Conservation (phyloP, 2,329 filamentous ascomycete genomes). For the Claviceps sp. region DNA sequence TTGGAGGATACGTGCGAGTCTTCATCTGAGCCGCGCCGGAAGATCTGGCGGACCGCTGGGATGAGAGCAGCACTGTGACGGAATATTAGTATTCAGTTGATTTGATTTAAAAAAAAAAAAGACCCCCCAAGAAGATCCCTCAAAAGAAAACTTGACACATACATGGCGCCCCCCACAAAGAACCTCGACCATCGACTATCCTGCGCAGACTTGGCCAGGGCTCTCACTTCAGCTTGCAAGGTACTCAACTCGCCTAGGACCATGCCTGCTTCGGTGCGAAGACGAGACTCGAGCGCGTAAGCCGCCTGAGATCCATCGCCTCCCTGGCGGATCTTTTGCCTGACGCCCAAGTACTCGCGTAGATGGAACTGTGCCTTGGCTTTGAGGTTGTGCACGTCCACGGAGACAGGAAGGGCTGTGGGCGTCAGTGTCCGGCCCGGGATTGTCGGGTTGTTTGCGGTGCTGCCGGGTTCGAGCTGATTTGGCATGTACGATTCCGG, state of each 20-base stretch:
- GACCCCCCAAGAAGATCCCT: not conserved
- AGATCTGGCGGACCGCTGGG: slow-evolving; percentile 37
- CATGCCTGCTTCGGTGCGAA: slow-evolving; percentile 28
- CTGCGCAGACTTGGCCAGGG: slow-evolving; percentile 30
- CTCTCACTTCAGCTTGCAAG: slow-evolving; percentile 30
- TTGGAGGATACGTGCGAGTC: slow-evolving; percentile 27
- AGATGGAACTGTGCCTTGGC: slow-evolving; percentile 23
- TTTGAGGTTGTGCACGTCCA: slow-evolving; percentile 17
- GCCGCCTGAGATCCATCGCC: slow-evolving; percentile 16
- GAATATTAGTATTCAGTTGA: too few species aligned
- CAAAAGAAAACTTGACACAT: slow-evolving; percentile 13
- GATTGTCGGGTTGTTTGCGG: slow-evolving; percentile 9
- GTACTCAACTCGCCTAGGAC: slow-evolving; percentile 31
- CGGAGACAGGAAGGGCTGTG: slow-evolving; percentile 11
- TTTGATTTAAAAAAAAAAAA: too few species aligned
- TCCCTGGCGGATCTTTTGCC: slow-evolving; percentile 16
- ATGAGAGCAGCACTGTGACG: slow-evolving; percentile 33
- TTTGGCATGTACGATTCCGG: slow-evolving; percentile 12
- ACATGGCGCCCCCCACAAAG: slow-evolving; percentile 39
- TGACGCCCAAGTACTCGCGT: slow-evolving; percentile 22
- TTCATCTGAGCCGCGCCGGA: slow-evolving; percentile 29
- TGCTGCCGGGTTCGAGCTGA: slow-evolving; percentile 10
- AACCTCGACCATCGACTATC: slow-evolving; percentile 38
- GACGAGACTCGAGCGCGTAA: slow-evolving; percentile 27
- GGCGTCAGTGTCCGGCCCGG: slow-evolving; percentile 10